Conservation (phyloP, 768 basidiomycete species). For the Podaxis pistillaris region DNA sequence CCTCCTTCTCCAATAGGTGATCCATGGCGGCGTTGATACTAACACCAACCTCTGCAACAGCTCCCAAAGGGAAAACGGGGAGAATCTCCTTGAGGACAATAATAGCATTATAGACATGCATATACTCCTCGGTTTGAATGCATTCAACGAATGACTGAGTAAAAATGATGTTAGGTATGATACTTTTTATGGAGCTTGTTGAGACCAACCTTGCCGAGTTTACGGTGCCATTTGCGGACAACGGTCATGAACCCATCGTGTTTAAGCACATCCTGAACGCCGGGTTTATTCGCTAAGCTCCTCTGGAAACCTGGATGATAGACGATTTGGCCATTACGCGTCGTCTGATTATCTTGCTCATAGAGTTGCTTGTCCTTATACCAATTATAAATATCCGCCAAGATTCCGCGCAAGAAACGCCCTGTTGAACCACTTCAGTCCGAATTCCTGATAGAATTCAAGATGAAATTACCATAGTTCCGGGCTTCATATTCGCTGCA, state of each 20-base stretch:
- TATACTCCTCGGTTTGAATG: constrained; percentile 87
- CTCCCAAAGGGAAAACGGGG: constrained; percentile 79
- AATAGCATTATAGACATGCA: constrained; percentile 98
- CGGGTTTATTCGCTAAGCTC: constrained; percentile 43
- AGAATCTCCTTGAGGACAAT: constrained; percentile 89
- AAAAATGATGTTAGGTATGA: neutral
- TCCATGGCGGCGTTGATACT: constrained; percentile 61
- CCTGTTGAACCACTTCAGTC: constrained; percentile 41
- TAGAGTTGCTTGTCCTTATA: constrained; percentile 72
- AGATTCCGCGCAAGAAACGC: constrained; percentile 79
- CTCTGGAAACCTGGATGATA: constrained; percentile 71
- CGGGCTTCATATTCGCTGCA: constrained; percentile 96
- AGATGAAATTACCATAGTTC: constrained; percentile 71
- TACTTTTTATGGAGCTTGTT: neutral
- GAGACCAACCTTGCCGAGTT: constrained; percentile 58
- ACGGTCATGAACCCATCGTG: constrained; percentile 73
- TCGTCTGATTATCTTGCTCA: constrained; percentile 66
- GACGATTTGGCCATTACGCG: constrained; percentile 56
- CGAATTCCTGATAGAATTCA: neutral
- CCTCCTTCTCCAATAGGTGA: constrained; percentile 68
- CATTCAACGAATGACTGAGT: constrained; percentile 74
- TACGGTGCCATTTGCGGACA: constrained; percentile 82
- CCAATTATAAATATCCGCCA: constrained; percentile 82
- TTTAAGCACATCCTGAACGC: constrained; percentile 52
- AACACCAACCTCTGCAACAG: constrained; percentile 53